Evolutionary conservation across 192 early-diverging fungal species (phyloP), one percentile per base, ranked within the genome.

Genomic region (Backusella parvicylindrica): DNA sequence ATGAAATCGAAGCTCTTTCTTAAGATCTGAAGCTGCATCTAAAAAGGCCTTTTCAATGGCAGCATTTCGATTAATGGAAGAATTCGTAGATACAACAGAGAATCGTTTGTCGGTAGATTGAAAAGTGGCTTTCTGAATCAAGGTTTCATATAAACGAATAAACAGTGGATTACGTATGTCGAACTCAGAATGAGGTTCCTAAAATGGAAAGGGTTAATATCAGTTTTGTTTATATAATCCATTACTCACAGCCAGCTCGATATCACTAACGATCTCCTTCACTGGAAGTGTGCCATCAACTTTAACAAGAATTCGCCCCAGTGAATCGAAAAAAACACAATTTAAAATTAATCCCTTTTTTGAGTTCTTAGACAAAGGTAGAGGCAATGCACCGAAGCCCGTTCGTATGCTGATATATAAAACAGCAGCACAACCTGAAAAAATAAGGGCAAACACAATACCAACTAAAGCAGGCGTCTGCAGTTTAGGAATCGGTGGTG

Each of bases 221-320:
- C 6, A 28, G 9, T 26, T 66, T 60, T 66, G 18, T 11, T 63
- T 60, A 72, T 13, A 2, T 23, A 63, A 37, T 28, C 5, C 2
- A 38, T 36, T 37, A 75, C 41, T 76, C 71, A 79, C 78, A 21
- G 74, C 49, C 35, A 72, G 28, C 32, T 71, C 21, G 35, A 72
- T 33, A 18, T 82, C 47, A 12, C 38, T 65, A 13, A 60, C 60
- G 13, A 84, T 79, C 49, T 84, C 81, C 38, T 65, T 75, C 13
- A 71, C 71, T 21, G 83, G 83, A n/a, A 84, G 31, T 23, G 70
- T 60, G 33, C 83, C 83, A 72, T 79, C 81, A 56, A 74, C 41
- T 68, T 74, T 74, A 7, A 84, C 83, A 15, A 84, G 69, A 23
- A 84, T 77, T 50, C 65, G 60, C 7, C 81, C 83, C 13, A 65